Evolutionary conservation across 352 stramenopile genomes (phyloP).

Genomic region (Aphanomyces cochlioides): DNA sequence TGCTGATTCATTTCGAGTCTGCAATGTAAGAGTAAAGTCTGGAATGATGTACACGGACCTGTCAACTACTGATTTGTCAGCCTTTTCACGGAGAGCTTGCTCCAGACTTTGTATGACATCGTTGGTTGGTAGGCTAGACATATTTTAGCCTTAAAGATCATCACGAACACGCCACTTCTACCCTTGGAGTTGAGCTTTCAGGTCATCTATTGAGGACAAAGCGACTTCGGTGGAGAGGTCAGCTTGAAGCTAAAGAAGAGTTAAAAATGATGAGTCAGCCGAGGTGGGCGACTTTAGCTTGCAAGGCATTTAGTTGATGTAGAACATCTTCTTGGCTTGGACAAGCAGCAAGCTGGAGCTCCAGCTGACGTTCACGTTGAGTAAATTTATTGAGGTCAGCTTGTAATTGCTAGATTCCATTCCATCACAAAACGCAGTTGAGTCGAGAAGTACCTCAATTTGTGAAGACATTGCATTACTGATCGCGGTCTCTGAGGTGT

Average conservation of each 20-base stretch:
- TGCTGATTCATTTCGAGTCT: neutral
- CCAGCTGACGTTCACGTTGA: constrained; percentile 6
- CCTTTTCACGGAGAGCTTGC: constrained; percentile 6
- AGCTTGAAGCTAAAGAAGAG: neutral
- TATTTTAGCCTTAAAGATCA: neutral
- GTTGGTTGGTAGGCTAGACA: neutral
- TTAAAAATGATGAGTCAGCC: no score
- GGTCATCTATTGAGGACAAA: constrained; percentile 7
- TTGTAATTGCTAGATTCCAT: constrained; percentile 11
- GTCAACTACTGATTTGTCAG: neutral
- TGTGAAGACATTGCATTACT: neutral
- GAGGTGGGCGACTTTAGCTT: constrained; percentile 9
- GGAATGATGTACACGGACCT: no score
- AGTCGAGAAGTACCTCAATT: neutral
- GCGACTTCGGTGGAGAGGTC: constrained; percentile 7
- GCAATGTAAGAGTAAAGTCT: no score
- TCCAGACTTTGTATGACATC: neutral
- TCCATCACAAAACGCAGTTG: neutral
- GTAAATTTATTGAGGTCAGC: neutral
- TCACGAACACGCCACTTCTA: neutral
- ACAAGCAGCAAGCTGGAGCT: constrained; percentile 7
- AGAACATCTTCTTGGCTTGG: constrained; percentile 19
- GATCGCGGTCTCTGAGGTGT: neutral
- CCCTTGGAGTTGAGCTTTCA: neutral
- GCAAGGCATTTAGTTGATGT: neutral